Percentiles rank a stretch among this genome's conserved stretches.
These are phyloP conservation scores for Astrephomene gubernaculifera DNA, from an alignment of 139 green algal species.

Conservation along the genomic window DNA sequence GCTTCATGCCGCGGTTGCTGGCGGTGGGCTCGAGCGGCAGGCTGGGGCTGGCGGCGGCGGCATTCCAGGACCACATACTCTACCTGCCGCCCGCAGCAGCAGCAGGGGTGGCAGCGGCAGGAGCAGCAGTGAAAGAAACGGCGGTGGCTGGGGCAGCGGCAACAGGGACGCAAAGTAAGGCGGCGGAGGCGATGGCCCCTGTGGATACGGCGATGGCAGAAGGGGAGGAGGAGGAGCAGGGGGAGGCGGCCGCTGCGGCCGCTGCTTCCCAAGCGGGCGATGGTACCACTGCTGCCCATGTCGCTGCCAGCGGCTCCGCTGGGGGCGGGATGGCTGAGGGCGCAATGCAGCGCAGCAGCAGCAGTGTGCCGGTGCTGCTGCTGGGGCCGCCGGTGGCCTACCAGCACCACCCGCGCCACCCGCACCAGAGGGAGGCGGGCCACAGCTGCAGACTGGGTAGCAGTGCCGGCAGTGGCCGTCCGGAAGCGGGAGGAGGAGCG, in stretches of 20 bases:
- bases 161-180: too few relatives aligned
- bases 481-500: too few relatives aligned
- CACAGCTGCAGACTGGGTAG: too few relatives aligned
- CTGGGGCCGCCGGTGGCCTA: background rate
- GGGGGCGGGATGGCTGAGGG: background rate
- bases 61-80: constrained; percentile 16
- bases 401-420: background rate
- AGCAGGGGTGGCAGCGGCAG: background rate
- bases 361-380: background rate
- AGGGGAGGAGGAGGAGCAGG: background rate
- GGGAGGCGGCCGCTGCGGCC: too few relatives aligned
- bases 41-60: constrained; percentile 2
- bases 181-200: too few relatives aligned
- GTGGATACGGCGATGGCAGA: too few relatives aligned
- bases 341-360: background rate
- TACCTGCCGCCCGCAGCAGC: constrained; percentile 10
- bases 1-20: constrained; percentile 28
- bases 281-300: background rate
- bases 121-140: background rate
- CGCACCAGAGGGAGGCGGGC: too few relatives aligned
- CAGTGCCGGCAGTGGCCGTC: too few relatives aligned
- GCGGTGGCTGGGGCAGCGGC: background rate
- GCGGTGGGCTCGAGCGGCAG: background rate
- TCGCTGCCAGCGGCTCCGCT: background rate
- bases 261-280: background rate